phyloP scores from a whole-genome alignment of 306 rosid species.

The Dalbergia cultrata region DNA sequence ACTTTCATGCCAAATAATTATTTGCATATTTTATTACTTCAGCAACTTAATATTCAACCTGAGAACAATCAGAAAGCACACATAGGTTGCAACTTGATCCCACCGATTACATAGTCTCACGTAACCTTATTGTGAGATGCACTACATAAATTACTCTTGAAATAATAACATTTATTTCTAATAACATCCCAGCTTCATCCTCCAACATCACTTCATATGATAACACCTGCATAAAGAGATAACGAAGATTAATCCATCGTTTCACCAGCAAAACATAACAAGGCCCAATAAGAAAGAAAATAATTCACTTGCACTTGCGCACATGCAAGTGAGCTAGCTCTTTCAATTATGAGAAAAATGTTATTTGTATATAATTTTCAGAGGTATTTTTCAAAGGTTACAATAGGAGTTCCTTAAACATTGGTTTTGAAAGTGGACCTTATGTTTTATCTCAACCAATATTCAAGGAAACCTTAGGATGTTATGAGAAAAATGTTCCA shows the following conservation, averaged over 20 bases:
- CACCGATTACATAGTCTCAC: background rate
- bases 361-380: too few species aligned
- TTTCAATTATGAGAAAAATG: too few species aligned
- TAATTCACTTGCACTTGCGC: background rate
- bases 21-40: background rate
- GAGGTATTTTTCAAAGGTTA: too few species aligned
- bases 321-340: background rate
- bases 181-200: conserved; percentile 23
- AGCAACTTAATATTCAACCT: background rate
- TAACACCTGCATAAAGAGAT: conserved; percentile 64
- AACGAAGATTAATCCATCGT: background rate
- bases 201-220: conserved; percentile 50
- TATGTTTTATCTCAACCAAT: too few species aligned
- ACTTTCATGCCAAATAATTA: background rate
- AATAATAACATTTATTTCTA: conserved; percentile 46
- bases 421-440: too few species aligned
- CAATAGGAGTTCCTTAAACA: too few species aligned
- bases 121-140: conserved; percentile 41
- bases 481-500: too few species aligned
- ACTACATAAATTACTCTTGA: conserved; percentile 8
- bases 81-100: conserved; percentile 18
- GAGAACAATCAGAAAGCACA: conserved; percentile 9
- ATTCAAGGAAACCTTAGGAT: background rate
- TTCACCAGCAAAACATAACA: conserved; percentile 1
- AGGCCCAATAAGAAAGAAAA: background rate